Percentiles rank a stretch among this genome's conserved stretches.
These are phyloP conservation scores for Citrus inodora DNA, from an alignment of 345 rosid species.

Conservation along the genomic window DNA sequence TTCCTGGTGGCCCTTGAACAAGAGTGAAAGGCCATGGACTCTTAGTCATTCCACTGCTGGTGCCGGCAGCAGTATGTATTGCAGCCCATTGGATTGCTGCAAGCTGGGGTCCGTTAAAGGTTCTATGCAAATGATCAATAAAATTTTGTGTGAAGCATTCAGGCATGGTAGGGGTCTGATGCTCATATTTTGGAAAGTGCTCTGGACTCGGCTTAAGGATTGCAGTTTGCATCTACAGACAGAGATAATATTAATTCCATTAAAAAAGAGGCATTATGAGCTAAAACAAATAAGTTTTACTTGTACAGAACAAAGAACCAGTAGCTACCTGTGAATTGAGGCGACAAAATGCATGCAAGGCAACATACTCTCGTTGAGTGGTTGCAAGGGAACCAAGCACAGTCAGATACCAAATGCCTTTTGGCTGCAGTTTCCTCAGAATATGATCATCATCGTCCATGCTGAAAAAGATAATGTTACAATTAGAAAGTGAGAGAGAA, in stretches of 20 bases:
- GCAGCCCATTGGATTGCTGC: constrained; percentile 99
- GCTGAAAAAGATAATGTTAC: constrained; percentile 36
- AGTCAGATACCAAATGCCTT: constrained; percentile 83
- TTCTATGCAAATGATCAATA: constrained; percentile 66
- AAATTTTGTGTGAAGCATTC: constrained; percentile 93
- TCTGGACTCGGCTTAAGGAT: constrained; percentile 90
- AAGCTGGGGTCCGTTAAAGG: constrained; percentile 89
- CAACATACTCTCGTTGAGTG: constrained; percentile 97
- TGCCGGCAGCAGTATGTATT: constrained; percentile 98
- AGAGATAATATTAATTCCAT: constrained; percentile 19
- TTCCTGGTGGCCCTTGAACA: constrained; percentile 99
- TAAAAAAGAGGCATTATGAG: constrained; percentile 12
- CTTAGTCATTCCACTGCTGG: constrained; percentile 74
- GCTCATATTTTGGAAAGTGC: constrained; percentile 90
- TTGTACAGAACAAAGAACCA: constrained; percentile 14
- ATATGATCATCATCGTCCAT: constrained; percentile 80
- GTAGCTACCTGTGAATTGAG: constrained; percentile 80
- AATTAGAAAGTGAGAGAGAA: not conserved
- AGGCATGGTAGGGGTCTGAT: constrained; percentile 86
- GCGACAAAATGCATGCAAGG: constrained; percentile 95
- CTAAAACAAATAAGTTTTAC: not conserved
- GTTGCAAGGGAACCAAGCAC: constrained; percentile 99
- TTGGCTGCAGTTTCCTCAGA: constrained; percentile 79
- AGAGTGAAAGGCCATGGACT: constrained; percentile 99
- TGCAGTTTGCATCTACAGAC: constrained; percentile 86